Evolutionary conservation across 805 yeast genomes (phyloP), one percentile per base, ranked within the genome.

Genomic region (Saccharomycopsis fodiens): DNA sequence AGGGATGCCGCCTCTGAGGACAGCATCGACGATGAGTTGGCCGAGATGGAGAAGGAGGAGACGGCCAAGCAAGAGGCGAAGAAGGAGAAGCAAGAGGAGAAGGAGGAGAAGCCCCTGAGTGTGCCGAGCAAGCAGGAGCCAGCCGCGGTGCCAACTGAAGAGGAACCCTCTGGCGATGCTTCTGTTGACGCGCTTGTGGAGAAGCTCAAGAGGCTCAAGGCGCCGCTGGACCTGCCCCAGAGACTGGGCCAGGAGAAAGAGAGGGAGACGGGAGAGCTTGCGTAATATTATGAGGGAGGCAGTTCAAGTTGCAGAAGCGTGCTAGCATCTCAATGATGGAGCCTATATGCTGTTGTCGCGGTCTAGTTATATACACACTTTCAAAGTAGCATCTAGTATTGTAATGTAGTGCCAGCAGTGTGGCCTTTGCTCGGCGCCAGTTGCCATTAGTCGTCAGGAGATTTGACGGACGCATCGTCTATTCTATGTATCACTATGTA

Each of bases 11-110:
- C 49, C 17, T 53, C 54, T 3, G 61, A 59, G 20, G 49, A 46
- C 23, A 59, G 53, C 34, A 52, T 52, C n/a, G 58, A 53, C 22
- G 50, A 52, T n/a, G 59, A 57, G 20, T 46, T 42, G 13, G 34
- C 20, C 6, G 41, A 21, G 35, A 32, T 39, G 25, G 44, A 50
- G 40, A 45, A 27, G 15, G 30, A 31, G 22, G 50, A 44, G 36
- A 44, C 44, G 25, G 42, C 45, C 16, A 25, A 25, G 29, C 6
- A 25, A 25, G 39, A 51, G 43, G 32, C 27, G 12, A 38, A 34
- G n/a, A 41, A 37, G 10, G 46, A 38, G 25, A 55, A 52, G 13
- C 51, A 42, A n/a, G 22, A 10, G 16, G 39, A 23, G 37, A 54
- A 47, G 36, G 55, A 53, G 16, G 58, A 54, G n/a, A 29, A 12